phyloP scores from a whole-genome alignment of 495 filamentous ascomycete genomes.

The Talaromyces wortmannii region DNA sequence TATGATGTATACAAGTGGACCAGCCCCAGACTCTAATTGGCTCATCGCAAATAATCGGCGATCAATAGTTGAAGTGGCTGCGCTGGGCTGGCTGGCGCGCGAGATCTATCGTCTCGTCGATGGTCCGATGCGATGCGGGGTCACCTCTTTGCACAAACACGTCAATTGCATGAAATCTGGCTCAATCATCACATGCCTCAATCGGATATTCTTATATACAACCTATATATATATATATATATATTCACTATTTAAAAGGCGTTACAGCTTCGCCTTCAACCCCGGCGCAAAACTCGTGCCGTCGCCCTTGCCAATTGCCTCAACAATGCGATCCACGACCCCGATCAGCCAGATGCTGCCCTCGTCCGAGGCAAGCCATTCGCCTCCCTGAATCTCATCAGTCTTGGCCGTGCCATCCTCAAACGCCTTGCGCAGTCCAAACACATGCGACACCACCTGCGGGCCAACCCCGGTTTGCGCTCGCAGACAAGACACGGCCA shows the following conservation, averaged over 20 bases:
- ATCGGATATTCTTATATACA: background rate
- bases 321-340: slow-evolving; percentile 61
- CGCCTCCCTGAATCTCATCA: slow-evolving; percentile 47
- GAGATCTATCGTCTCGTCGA: background rate
- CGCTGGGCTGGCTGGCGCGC: background rate
- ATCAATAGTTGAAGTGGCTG: no score
- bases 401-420: slow-evolving; percentile 38
- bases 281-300: slow-evolving; percentile 56
- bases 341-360: slow-evolving; percentile 66
- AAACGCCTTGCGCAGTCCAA: slow-evolving; percentile 4
- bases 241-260: background rate
- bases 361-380: slow-evolving; percentile 66
- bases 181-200: no score
- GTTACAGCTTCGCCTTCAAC: slow-evolving; percentile 41
- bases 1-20: background rate
- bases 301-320: slow-evolving; percentile 49
- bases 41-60: background rate
- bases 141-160: no score
- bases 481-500: slow-evolving; percentile 62
- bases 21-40: background rate
- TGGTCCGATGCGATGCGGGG: no score
- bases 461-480: slow-evolving; percentile 73
- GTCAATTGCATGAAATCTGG: no score
- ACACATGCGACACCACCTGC: slow-evolving; percentile 62
- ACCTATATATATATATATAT: background rate